These are phyloP conservation scores for Platanthera guangdongensis DNA, from an alignment of 106 monocot species.

Conservation along the genomic window DNA sequence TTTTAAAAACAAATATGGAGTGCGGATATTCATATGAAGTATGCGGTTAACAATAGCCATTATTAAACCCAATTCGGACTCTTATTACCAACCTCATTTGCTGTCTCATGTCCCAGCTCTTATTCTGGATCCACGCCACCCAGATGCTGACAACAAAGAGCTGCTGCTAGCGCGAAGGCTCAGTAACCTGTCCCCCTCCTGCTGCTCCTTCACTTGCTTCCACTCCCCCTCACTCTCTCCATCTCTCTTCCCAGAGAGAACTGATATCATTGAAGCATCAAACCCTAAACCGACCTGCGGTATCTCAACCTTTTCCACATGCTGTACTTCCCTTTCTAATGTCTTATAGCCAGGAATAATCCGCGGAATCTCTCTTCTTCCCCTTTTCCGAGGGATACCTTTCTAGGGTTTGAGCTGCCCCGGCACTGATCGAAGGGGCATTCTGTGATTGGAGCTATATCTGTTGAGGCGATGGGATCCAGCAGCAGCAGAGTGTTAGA, in stretches of 20 bases:
- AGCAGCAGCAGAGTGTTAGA: neutral
- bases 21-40: too few relatives aligned
- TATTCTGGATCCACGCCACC: neutral
- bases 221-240: neutral
- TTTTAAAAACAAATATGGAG: too few relatives aligned
- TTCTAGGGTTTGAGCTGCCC: neutral
- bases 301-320: neutral
- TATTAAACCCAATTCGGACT: too few relatives aligned
- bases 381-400: neutral
- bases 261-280: neutral
- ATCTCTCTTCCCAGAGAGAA: neutral
- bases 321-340: neutral
- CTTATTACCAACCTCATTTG: neutral
- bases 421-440: neutral
- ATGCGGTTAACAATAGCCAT: too few relatives aligned
- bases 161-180: neutral
- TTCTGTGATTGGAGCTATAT: conserved; percentile 6
- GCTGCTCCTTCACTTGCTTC: neutral
- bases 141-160: conserved; percentile 4
- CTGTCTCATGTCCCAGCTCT: too few relatives aligned
- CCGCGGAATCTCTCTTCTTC: neutral
- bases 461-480: neutral
- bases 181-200: neutral
- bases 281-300: conserved; percentile 3
- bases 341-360: neutral